These are phyloP conservation scores for Rusavskia elegans DNA, from an alignment of 495 filamentous ascomycete genomes.

Conservation along the genomic window DNA sequence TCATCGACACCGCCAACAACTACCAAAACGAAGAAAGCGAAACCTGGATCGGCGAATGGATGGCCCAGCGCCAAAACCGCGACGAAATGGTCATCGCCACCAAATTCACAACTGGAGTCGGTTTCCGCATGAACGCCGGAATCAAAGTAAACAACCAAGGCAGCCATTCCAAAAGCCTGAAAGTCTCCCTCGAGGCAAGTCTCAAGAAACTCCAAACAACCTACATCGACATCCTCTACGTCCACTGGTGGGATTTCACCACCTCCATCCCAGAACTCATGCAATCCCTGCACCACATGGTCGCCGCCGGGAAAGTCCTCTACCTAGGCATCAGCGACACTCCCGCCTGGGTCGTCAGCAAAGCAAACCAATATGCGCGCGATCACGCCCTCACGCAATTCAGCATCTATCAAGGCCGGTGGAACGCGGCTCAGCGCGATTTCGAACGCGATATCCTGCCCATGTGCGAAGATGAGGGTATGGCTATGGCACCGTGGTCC, in stretches of 20 bases:
- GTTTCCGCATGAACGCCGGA: conserved; percentile 2
- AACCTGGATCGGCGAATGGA: conserved; percentile 44
- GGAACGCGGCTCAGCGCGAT: conserved; percentile 33
- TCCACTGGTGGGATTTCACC: conserved; percentile 46
- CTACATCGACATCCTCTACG: conserved; percentile 43
- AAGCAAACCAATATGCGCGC: conserved; percentile 43
- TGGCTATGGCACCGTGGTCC: conserved; percentile 43
- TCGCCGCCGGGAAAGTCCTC: conserved; percentile 41
- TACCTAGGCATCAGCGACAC: conserved; percentile 49
- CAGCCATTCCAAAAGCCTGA: conserved; percentile 37
- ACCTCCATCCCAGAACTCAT: conserved; percentile 46
- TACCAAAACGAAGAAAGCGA: conserved; percentile 41
- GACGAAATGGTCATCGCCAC: conserved; percentile 62
- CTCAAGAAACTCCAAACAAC: conserved; percentile 47
- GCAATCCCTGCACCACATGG: conserved; percentile 39
- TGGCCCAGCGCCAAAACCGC: conserved; percentile 33
- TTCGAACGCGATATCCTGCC: conserved; percentile 42
- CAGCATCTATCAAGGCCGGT: conserved; percentile 47
- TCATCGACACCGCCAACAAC: conserved; percentile 37
- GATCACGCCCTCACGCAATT: conserved; percentile 45
- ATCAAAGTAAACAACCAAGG: conserved; percentile 36
- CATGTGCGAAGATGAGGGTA: conserved; percentile 38
- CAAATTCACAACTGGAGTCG: conserved; percentile 39
- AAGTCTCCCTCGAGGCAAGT: conserved; percentile 35
- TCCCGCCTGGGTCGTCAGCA: conserved; percentile 46